These are phyloP conservation scores for Ceratocystis albifundus DNA, from an alignment of 2,329 filamentous ascomycete species.

Conservation along the genomic window DNA sequence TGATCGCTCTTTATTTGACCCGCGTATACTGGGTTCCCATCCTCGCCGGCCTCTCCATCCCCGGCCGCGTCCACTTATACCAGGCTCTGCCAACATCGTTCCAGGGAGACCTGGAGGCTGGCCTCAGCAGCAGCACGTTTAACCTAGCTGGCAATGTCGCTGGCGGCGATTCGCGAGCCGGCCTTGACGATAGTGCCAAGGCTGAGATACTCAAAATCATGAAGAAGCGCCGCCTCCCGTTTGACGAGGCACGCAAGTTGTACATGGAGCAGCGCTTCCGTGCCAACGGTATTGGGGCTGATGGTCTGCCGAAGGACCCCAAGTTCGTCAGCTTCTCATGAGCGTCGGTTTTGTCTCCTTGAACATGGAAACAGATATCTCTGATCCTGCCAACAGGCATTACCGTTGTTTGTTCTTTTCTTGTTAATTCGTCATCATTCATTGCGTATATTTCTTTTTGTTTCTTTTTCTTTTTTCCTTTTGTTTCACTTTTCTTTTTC, in stretches of 20 bases:
- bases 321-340: constrained; percentile 82
- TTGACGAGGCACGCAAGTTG: constrained; percentile 80
- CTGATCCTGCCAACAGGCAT: not conserved
- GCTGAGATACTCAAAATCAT: constrained; percentile 77
- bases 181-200: constrained; percentile 72
- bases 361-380: too few species aligned
- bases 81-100: constrained; percentile 66
- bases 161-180: constrained; percentile 63
- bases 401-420: not conserved
- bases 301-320: constrained; percentile 78
- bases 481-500: not conserved
- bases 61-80: constrained; percentile 55
- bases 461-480: not conserved
- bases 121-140: constrained; percentile 72
- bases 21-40: constrained; percentile 64
- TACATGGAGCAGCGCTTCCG: constrained; percentile 79
- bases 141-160: constrained; percentile 71
- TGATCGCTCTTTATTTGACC: constrained; percentile 70
- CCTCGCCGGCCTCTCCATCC: constrained; percentile 47
- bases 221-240: constrained; percentile 69
- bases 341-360: constrained; percentile 19
- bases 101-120: constrained; percentile 73
- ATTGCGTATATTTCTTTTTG: not conserved
- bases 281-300: constrained; percentile 76
- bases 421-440: constrained; percentile 8